Percentiles rank a stretch among this genome's conserved stretches.
Evolutionary conservation across 2,329 filamentous ascomycete genomes (phyloP).

Genomic region (Verruconis gallopava): DNA sequence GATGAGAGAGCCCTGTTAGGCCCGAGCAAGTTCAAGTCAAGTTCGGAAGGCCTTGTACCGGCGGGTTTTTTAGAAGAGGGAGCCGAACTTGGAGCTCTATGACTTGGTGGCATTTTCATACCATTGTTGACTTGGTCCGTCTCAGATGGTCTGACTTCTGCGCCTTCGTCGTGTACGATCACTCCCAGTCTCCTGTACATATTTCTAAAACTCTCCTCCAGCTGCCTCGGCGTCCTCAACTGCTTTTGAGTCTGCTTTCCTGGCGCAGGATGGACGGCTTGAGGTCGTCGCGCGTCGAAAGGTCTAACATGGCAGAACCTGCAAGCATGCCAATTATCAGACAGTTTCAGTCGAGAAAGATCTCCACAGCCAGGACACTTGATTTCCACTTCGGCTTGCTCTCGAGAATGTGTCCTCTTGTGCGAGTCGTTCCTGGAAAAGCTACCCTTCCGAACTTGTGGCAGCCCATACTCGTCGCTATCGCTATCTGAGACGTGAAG

Average conservation of each 20-base stretch:
- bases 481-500: background rate
- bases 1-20: too few relatives aligned
- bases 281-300: background rate
- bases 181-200: background rate
- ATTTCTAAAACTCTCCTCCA: background rate
- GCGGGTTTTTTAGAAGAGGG: too few relatives aligned
- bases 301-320: conserved; percentile 1
- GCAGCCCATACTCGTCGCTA: background rate
- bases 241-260: background rate
- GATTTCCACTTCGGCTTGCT: background rate
- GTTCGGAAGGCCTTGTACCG: too few relatives aligned
- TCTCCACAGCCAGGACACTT: background rate
- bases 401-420: background rate
- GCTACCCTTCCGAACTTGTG: background rate
- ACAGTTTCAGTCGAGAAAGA: background rate
- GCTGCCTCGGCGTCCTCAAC: background rate
- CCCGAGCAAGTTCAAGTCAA: too few relatives aligned
- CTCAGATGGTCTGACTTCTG: background rate
- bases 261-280: background rate
- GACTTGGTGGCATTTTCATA: too few relatives aligned
- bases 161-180: background rate
- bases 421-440: background rate
- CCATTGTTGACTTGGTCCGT: too few relatives aligned
- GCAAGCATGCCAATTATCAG: background rate
- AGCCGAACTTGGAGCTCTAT: too few relatives aligned